A percentile compares a stretch with the other conserved stretches of the same genome.
Evolutionary conservation across 192 early-diverging fungal genomes (phyloP).

Genomic region (Coemansia sp.): DNA sequence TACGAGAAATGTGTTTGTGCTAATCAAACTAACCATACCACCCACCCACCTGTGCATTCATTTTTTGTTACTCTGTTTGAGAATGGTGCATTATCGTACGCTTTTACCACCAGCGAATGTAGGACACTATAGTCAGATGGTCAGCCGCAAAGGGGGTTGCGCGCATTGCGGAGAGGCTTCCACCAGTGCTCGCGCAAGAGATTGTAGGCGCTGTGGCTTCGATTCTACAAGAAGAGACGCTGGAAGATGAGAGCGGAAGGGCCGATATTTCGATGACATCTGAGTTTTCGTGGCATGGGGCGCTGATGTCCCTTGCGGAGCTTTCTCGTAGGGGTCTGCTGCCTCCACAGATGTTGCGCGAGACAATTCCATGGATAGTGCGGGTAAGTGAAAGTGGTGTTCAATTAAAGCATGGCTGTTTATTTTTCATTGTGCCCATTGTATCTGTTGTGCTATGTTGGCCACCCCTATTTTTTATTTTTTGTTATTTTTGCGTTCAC

Average conservation of each 20-base stretch:
- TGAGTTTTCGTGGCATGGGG: slow-evolving; percentile 94
- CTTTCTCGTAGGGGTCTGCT: slow-evolving; percentile 84
- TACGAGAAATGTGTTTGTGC: too few species aligned
- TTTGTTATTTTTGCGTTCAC: not conserved
- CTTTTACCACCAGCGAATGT: slow-evolving; percentile 1
- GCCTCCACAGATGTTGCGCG: slow-evolving; percentile 65
- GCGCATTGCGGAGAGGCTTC: slow-evolving; percentile 78
- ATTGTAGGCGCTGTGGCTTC: slow-evolving; percentile 76
- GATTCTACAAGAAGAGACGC: slow-evolving; percentile 80
- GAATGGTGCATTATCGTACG: not conserved
- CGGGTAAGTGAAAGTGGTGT: slow-evolving; percentile 38
- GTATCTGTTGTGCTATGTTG: not conserved
- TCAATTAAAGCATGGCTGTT: slow-evolving; percentile 4
- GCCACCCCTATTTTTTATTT: not conserved
- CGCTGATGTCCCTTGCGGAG: slow-evolving; percentile 88
- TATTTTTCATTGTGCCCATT: not conserved
- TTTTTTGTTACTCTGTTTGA: not conserved
- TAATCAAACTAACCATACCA: too few species aligned
- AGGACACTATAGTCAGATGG: slow-evolving; percentile 93
- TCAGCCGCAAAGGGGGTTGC: slow-evolving; percentile 96
- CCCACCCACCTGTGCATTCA: too few species aligned
- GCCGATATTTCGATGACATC: slow-evolving; percentile 77
- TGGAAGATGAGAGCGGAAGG: slow-evolving; percentile 39
- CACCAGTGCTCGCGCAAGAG: slow-evolving; percentile 77
- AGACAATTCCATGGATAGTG: slow-evolving; percentile 80